These are phyloP conservation scores for Pseudoscleropodium purum DNA, from an alignment of 225 moss, liverwort and hornwort species.

Conservation along the genomic window DNA sequence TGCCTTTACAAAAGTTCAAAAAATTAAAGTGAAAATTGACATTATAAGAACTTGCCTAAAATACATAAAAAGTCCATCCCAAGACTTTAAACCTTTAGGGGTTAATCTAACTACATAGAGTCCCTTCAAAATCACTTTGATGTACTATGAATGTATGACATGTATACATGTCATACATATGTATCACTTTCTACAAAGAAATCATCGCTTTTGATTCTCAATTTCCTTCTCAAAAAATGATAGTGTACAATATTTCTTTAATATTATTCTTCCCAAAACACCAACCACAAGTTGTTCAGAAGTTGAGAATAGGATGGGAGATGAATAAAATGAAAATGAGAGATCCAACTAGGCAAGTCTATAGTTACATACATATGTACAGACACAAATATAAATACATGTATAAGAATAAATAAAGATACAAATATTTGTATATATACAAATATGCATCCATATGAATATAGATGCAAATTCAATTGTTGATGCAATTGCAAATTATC, in stretches of 20 bases:
- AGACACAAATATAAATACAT: accelerated
- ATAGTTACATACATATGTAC: not conserved
- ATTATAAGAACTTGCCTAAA: accelerated
- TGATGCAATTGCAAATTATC: not conserved
- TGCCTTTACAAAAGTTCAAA: accelerated
- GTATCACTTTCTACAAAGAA: not conserved
- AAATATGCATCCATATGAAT: not conserved
- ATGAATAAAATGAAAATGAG: not conserved
- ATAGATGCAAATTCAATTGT: not conserved
- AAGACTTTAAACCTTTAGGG: not conserved
- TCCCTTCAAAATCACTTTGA: not conserved
- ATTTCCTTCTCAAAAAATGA: not conserved
- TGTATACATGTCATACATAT: not conserved
- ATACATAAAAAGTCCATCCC: too few species aligned
- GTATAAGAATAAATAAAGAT: accelerated
- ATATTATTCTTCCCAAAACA: not conserved
- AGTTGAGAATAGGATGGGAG: not conserved
- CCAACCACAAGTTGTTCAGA: accelerated
- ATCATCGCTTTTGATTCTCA: not conserved
- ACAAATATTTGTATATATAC: not conserved
- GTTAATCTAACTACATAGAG: accelerated
- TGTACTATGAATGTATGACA: accelerated
- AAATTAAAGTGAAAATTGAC: not conserved
- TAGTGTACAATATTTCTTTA: not conserved
- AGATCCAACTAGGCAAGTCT: not conserved